Conservation (phyloP, 2,329 filamentous ascomycete genomes). For the Aschersonia sp. region DNA sequence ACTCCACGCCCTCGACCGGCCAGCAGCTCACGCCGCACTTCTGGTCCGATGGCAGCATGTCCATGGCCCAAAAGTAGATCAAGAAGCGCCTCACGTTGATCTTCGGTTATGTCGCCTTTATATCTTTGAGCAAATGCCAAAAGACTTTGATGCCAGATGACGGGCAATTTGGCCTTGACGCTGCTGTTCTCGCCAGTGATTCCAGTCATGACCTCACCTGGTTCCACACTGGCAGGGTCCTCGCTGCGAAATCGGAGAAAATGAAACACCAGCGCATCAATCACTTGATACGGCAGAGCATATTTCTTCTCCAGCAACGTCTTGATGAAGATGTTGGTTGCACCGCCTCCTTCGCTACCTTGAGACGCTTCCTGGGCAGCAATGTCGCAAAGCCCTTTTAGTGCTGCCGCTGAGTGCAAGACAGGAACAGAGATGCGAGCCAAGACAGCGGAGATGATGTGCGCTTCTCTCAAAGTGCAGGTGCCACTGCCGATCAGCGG, state of each 20-base stretch:
- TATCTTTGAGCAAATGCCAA: conserved; percentile 89
- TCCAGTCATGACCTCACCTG: conserved; percentile 37
- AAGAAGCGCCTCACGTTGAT: conserved; percentile 79
- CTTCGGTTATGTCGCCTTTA: conserved; percentile 89
- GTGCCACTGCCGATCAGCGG: conserved; percentile 71
- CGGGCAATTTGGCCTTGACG: conserved; percentile 54
- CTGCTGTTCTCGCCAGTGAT: conserved; percentile 33
- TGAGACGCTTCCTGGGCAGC: conserved; percentile 77
- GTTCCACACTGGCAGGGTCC: conserved; percentile 41
- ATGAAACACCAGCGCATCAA: conserved; percentile 91
- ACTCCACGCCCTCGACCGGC: conserved; percentile 79
- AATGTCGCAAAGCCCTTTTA: conserved; percentile 88
- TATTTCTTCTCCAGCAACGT: conserved; percentile 93
- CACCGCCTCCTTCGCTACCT: conserved; percentile 73
- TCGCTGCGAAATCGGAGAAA: conserved; percentile 76
- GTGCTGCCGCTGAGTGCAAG: conserved; percentile 77
- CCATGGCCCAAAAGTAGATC: conserved; percentile 76
- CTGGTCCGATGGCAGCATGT: conserved; percentile 78
- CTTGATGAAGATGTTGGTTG: conserved; percentile 91
- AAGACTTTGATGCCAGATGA: conserved; percentile 92
- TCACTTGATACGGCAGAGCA: conserved; percentile 83
- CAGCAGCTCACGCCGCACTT: conserved; percentile 76
- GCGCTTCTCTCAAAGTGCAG: conserved; percentile 85
- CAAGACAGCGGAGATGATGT: conserved; percentile 79
- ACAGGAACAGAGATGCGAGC: conserved; percentile 77